Conservation (phyloP, 257 asterid species). For the Forsythia viridissima region DNA sequence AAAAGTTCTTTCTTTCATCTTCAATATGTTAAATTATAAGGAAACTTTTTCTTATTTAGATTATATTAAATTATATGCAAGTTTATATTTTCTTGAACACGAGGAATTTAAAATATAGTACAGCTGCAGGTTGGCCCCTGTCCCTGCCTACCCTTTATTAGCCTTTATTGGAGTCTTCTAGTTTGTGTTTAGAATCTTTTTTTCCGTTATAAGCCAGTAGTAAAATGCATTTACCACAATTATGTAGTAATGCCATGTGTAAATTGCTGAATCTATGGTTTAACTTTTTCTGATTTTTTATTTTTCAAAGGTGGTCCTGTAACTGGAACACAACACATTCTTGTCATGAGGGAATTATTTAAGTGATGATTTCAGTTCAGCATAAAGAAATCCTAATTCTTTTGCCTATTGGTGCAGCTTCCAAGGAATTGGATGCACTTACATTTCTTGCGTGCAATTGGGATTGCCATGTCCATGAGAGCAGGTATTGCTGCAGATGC, state of each 20-base stretch:
- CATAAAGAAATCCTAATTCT: slow-evolving; percentile 31
- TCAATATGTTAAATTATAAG: too few species aligned
- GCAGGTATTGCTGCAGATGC: slow-evolving; percentile 97
- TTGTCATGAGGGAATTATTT: not conserved
- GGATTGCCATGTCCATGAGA: slow-evolving; percentile 98
- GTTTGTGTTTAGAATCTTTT: not conserved
- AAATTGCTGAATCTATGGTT: not conserved
- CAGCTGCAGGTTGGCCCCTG: too few species aligned
- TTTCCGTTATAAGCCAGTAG: not conserved
- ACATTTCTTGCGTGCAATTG: slow-evolving; percentile 97
- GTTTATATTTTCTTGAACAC: too few species aligned
- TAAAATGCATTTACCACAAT: not conserved
- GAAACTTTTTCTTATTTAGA: too few species aligned
- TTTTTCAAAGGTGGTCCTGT: not conserved
- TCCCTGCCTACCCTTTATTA: not conserved
- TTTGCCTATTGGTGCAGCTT: slow-evolving; percentile 58
- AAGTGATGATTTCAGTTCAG: not conserved
- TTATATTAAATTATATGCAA: too few species aligned
- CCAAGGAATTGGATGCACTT: slow-evolving; percentile 99
- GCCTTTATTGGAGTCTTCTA: not conserved
- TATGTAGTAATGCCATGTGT: not conserved
- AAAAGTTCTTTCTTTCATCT: too few species aligned
- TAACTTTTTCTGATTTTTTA: not conserved
- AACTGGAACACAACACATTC: not conserved
- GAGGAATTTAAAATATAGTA: too few species aligned